Evolutionary conservation across 2,329 filamentous ascomycete genomes (phyloP).

Genomic region (Myriosclerotinia curreyana): DNA sequence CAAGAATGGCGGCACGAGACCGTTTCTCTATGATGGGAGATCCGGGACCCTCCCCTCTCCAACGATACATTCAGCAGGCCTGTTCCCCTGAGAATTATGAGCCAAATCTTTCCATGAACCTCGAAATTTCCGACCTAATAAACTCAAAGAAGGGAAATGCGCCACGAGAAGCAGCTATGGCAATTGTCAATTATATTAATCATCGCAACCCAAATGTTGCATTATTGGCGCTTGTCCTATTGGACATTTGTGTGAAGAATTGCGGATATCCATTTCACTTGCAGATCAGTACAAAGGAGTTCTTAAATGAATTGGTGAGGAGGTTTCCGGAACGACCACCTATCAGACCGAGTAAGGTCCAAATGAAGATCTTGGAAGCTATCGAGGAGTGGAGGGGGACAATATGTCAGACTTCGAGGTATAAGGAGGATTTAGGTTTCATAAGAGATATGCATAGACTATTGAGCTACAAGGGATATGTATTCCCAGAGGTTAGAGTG

Average conservation of each 20-base stretch:
- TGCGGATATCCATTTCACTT: constrained; percentile 99
- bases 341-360: constrained; percentile 78
- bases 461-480: constrained; percentile 94
- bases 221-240: constrained; percentile 81
- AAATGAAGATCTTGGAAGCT: constrained; percentile 87
- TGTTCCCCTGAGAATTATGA: constrained; percentile 98
- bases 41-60: constrained; percentile 78
- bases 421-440: constrained; percentile 95
- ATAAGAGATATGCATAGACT: constrained; percentile 97
- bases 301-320: constrained; percentile 95
- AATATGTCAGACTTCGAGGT: constrained; percentile 96
- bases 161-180: constrained; percentile 89
- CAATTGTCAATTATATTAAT: constrained; percentile 93
- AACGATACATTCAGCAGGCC: constrained; percentile 93
- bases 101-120: constrained; percentile 91
- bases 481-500: constrained; percentile 85
- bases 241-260: constrained; percentile 99
- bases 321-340: constrained; percentile 93
- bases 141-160: constrained; percentile 96
- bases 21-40: constrained; percentile 82
- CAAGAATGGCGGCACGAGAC: constrained; percentile 91
- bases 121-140: constrained; percentile 94
- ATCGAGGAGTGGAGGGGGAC: constrained; percentile 98
- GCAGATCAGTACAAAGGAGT: constrained; percentile 98
- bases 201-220: constrained; percentile 95